Base-by-base conservation (phyloP, 2,329 filamentous ascomycete species). In the Neodidymelliopsis sp. region DNA sequence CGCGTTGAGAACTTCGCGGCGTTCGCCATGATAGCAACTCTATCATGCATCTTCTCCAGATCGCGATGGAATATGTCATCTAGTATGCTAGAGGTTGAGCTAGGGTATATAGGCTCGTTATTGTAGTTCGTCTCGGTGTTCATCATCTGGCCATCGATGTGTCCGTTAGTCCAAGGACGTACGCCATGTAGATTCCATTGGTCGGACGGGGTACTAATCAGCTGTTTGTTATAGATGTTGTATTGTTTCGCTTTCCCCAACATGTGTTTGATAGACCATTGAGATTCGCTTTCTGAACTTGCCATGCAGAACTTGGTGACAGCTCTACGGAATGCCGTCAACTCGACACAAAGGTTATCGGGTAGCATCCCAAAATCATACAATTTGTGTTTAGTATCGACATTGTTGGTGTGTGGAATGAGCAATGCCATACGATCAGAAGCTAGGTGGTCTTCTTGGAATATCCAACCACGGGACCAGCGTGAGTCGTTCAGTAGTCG, bases 401-500 rank as follows among this genome's bases (percentile, higher is more conserved):
- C 4, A 4, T 20, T 6, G 11, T n/a, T 8, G 13, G 27, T 20
- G 24, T 43, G 30, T n/a, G 60, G 57, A n/a, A 61, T 54, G 15
- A 62, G 45, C 3, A 62, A 28, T 2, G 13, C 34, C 60, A 62
- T 63, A 16, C 30, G 19, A 6, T 24, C 7, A 0, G 57, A 59
- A 10, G 60, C 54, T 20, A 58, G 36, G 10, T 60, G 55, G 8
- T 62, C 60, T 48, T 63, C 59, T 24, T 63, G 60, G 23, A 63
- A 63, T 13, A 63, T 62, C 60, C 59, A 63, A 11, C 53, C 59
- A 5, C 59, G 57, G 13, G 41, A 40, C 59, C 59, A 63, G 12
- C 60, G 55, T 12, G 38, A 22, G 13, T 63, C 60, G 22, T 44
- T 54, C 2, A 62, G 41, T 6, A 60, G 46, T 4, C 38, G 40